Base-by-base conservation (phyloP, 2,329 filamentous ascomycete species). In the Penicillium sclerotigenum region DNA sequence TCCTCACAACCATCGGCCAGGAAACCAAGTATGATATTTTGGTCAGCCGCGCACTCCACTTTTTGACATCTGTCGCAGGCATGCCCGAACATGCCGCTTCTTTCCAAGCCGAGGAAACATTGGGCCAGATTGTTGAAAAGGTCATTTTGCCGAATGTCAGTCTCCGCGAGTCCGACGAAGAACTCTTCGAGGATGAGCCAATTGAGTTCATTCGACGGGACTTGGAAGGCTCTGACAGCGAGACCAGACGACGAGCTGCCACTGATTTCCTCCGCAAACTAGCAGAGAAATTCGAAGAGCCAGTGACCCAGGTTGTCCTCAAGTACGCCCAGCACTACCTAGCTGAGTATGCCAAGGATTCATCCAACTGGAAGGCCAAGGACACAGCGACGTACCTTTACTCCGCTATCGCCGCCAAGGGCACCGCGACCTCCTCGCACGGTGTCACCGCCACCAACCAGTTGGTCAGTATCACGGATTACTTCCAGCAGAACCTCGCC, bases 321-420 rank as follows among this genome's bases (percentile, higher is more conserved):
- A 87, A 84, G 64, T 97, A 97, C 77, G 90, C 95, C 67, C 84
- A 88, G 59, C 89, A 92, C 73, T 96, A 95, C 71, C 81, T 99
- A 28, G 76, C 79, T 34, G 82, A 88, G 52, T 91, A 91, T 68
- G 83, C 86, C 53, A 89, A 89, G 73, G 80, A 86, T 40, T 74
- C 77, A 14, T 77, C 82, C 18, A 91, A 96, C 72, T 99, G 94
- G 94, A 96, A 95, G 75, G 87, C 91, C 47, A 99, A 99, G 78
- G 94, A 99, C 70, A 97, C 93, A 0, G 94, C 94, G n/a, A 88
- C 97, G 56, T 97, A 97, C 69, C 84, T 99, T 16, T 99, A 95
- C 80, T 86, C 94, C 36, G 91, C 94, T 5, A 91, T 97, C 65
- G 94, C 94, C 16, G 91, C 92, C 38, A 96, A 96, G 78, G 94